These are phyloP conservation scores for Mangifera indica DNA, from an alignment of 345 rosid genomes.

Conservation along the genomic window DNA sequence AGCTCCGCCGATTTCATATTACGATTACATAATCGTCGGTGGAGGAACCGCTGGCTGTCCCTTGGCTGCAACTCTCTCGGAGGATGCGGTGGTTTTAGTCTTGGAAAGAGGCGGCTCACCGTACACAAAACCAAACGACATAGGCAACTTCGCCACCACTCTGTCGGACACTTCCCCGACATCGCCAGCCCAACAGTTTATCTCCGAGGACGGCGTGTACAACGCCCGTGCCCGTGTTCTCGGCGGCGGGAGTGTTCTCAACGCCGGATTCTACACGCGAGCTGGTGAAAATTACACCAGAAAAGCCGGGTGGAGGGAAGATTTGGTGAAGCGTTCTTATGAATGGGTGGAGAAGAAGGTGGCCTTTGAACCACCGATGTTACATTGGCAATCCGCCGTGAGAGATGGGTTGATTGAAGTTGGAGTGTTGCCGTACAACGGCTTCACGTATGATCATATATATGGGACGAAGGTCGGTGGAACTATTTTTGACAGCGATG, in stretches of 20 bases:
- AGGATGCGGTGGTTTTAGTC: constrained; percentile 57
- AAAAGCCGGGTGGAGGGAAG: constrained; percentile 47
- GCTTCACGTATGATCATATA: constrained; percentile 66
- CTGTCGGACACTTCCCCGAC: constrained; percentile 43
- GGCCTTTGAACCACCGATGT: constrained; percentile 45
- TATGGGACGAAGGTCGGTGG: constrained; percentile 79
- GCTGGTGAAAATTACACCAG: constrained; percentile 45
- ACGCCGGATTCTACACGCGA: constrained; percentile 76
- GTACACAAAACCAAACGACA: constrained; percentile 42
- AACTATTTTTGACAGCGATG: constrained; percentile 57
- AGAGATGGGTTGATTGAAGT: constrained; percentile 65
- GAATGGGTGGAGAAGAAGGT: constrained; percentile 78
- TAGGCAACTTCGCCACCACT: constrained; percentile 38
- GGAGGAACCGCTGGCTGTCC: constrained; percentile 92
- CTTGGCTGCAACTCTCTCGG: constrained; percentile 71
- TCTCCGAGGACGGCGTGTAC: constrained; percentile 77
- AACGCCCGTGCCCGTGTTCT: constrained; percentile 78
- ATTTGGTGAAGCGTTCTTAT: constrained; percentile 53
- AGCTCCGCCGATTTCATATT: constrained; percentile 45
- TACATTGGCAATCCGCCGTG: constrained; percentile 76
- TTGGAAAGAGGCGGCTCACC: constrained; percentile 86
- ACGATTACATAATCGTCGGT: constrained; percentile 75
- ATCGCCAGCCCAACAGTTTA: constrained; percentile 62
- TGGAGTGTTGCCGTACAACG: constrained; percentile 62
- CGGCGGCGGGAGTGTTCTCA: constrained; percentile 80